Conservation (phyloP, 306 rosid genomes). For the Cicer chorassanicum region DNA sequence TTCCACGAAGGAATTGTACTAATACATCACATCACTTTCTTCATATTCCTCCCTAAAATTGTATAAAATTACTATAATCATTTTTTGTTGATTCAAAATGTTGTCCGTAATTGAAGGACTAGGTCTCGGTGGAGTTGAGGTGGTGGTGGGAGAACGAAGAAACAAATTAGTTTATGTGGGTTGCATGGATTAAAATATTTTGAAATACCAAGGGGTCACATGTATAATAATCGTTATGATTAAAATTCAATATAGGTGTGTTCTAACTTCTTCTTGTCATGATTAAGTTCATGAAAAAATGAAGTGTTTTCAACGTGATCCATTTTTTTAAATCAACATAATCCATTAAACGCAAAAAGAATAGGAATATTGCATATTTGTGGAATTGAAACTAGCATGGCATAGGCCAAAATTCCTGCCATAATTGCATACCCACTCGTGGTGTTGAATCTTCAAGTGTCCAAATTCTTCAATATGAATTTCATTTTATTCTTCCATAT, state of each 20-base stretch:
- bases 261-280: slow-evolving; percentile 46
- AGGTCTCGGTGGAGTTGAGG: slow-evolving; percentile 43
- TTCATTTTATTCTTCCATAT: slow-evolving; percentile 4
- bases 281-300: slow-evolving; percentile 33
- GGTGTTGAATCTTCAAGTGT: slow-evolving; percentile 18
- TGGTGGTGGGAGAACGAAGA: slow-evolving; percentile 18
- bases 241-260: slow-evolving; percentile 44
- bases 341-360: not conserved
- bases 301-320: slow-evolving; percentile 32
- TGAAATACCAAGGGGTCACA: slow-evolving; percentile 20
- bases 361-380: slow-evolving; percentile 22
- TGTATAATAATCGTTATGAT: slow-evolving; percentile 12
- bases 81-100: slow-evolving; percentile 25
- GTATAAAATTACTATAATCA: not conserved
- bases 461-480: not conserved
- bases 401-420: not conserved
- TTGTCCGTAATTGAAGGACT: slow-evolving; percentile 50
- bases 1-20: slow-evolving; percentile 36
- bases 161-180: slow-evolving; percentile 36
- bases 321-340: not conserved
- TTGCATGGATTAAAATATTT: slow-evolving; percentile 33
- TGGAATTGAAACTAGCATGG: not conserved
- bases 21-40: slow-evolving; percentile 19
- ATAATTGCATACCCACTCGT: slow-evolving; percentile 9
- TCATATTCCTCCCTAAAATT: not conserved